A percentile compares a stretch with the other conserved stretches of the same genome.
phyloP scores from a whole-genome alignment of 768 basidiomycete genomes.

The Cyclocybe cylindracea region DNA sequence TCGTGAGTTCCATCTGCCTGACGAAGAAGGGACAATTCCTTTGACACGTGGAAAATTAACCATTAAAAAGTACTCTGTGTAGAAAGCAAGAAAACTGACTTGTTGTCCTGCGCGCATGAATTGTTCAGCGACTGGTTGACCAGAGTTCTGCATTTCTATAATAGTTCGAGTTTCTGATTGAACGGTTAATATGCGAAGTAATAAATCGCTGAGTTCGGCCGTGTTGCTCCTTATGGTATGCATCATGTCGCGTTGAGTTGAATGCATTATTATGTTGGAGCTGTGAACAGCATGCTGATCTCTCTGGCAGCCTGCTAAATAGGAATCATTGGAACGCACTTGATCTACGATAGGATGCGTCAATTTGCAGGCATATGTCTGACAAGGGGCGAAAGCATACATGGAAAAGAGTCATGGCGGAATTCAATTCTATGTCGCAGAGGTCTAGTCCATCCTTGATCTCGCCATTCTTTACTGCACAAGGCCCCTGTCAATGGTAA shows the following conservation, averaged over 20 bases:
- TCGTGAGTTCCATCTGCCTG: not conserved
- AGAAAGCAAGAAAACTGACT: constrained; percentile 24
- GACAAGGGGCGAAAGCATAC: constrained; percentile 26
- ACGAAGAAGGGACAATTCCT: constrained; percentile 32
- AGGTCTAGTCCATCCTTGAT: constrained; percentile 47
- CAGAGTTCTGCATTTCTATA: constrained; percentile 38
- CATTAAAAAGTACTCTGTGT: constrained; percentile 1
- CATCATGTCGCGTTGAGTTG: constrained; percentile 28
- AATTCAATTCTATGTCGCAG: constrained; percentile 43
- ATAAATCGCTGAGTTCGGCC: constrained; percentile 35
- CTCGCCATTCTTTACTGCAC: constrained; percentile 44
- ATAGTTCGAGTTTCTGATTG: constrained; percentile 37
- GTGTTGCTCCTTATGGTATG: constrained; percentile 29
- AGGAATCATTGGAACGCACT: constrained; percentile 8
- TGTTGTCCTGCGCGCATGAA: constrained; percentile 58
- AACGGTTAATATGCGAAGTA: constrained; percentile 39
- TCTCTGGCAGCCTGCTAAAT: not conserved
- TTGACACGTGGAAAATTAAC: not conserved
- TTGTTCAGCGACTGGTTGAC: constrained; percentile 39
- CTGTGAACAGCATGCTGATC: constrained; percentile 14
- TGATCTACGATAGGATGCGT: constrained; percentile 12
- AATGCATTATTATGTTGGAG: constrained; percentile 27
- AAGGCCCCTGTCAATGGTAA: not conserved
- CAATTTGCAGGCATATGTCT: not conserved
- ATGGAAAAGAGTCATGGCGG: constrained; percentile 42